Base-by-base conservation (phyloP, 257 asterid species). In the Nicotiana paniculata region DNA sequence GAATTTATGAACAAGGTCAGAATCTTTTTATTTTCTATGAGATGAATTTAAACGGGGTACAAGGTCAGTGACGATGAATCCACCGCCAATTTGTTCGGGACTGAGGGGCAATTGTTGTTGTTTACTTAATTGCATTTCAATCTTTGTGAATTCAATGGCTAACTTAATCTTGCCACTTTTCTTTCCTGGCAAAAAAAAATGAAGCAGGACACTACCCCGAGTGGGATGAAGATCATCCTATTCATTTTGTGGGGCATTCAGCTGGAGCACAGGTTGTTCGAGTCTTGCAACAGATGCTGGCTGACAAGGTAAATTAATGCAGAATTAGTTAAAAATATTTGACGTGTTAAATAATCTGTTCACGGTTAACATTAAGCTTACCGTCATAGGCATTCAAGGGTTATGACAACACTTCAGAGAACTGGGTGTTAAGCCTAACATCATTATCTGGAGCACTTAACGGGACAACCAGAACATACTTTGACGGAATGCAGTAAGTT, bases 371-470 rank as follows among this genome's bases (percentile, higher is more conserved):
- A 9, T 77, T 28, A 61, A 16, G 69, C 59, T 77, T 26, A 9
- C 17, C 77, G 4, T 70, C 26, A 81, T 88, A 96, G 98, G 97
- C 94, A 62, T 96, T 96, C 72, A 81, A 83, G 72, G 98, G 98
- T 69, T 83, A 90, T 21, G 95, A 92, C 66, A 87, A 89, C 82
- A 92, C 97, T 79, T 96, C 98, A 3, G 93, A 92, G 32, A 88
- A 90, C 82, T 96, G 99, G 99, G 90, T 96, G 17, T 76, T 94
- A 26, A 94, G 99, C 89, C 86, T 96, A 82, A 96, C 98, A 3
- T 85, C 98, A n/a, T 90, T 96, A 83, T 96, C 99, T 76, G 99
- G 99, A 32, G 99, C 99, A 72, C 93, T 96, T 87, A 96, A 96
- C 55, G 99, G 98, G 77, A 96, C 98, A 46, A 96, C 98, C 32